Evolutionary conservation across 2,329 filamentous ascomycete genomes (phyloP).

Genomic region (Penicillium sp.): DNA sequence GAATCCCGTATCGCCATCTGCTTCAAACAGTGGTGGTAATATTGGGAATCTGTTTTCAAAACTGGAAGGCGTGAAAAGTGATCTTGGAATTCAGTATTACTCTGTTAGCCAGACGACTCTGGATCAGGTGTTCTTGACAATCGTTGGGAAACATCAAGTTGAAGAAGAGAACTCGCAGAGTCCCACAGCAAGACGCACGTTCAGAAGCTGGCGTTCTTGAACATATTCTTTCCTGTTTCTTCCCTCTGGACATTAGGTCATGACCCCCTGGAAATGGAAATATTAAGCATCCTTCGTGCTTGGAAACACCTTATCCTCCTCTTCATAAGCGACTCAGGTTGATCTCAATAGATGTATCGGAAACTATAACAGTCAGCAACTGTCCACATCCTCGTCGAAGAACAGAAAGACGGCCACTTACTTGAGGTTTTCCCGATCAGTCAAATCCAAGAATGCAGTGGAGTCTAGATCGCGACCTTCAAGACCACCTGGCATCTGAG

Average conservation of each 20-base stretch:
- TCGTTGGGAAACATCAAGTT: slow-evolving; percentile 78
- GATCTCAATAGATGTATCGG: slow-evolving; percentile 20
- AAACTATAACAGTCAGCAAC: slow-evolving; percentile 12
- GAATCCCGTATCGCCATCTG: background rate
- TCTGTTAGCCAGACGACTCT: slow-evolving; percentile 83
- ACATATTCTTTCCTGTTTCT: background rate
- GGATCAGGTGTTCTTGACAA: slow-evolving; percentile 86
- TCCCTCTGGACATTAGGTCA: background rate
- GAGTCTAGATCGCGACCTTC: slow-evolving; percentile 51
- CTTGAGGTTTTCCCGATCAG: slow-evolving; percentile 56
- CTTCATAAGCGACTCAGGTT: too few species aligned
- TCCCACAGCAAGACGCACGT: background rate
- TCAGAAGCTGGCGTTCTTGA: background rate
- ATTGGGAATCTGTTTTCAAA: slow-evolving; percentile 55
- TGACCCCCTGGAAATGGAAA: background rate
- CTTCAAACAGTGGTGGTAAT: background rate
- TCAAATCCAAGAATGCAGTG: slow-evolving; percentile 57
- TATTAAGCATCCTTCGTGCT: background rate
- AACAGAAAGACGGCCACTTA: slow-evolving; percentile 18
- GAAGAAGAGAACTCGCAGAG: slow-evolving; percentile 61
- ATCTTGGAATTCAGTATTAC: slow-evolving; percentile 78
- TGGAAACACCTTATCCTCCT: too few species aligned
- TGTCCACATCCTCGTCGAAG: background rate
- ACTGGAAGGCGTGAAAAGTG: slow-evolving; percentile 69
- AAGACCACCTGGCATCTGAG: slow-evolving; percentile 47